Percentiles rank a stretch among this genome's conserved stretches.
These are phyloP conservation scores for Neonectria punicea DNA, from an alignment of 2,329 filamentous ascomycete species.

Conservation along the genomic window DNA sequence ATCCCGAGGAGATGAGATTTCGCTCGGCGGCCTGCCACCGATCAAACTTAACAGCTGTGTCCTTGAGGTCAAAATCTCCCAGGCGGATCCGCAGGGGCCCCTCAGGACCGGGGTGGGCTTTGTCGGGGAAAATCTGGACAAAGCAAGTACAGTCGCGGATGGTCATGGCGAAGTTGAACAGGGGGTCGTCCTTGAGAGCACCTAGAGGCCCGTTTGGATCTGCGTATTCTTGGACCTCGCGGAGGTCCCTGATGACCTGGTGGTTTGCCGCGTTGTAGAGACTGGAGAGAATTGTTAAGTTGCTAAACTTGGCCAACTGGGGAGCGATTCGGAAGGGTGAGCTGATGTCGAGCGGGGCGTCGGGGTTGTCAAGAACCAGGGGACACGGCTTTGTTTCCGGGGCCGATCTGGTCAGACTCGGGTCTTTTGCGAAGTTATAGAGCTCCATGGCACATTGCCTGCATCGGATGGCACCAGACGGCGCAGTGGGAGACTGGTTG, in stretches of 20 bases:
- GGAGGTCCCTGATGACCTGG: constrained; percentile 48
- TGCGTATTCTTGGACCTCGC: constrained; percentile 52
- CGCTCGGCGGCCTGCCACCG: constrained; percentile 76
- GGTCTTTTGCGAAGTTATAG: constrained; percentile 48
- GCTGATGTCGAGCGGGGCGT: constrained; percentile 56
- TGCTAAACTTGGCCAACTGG: constrained; percentile 44
- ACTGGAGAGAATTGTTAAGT: constrained; percentile 37
- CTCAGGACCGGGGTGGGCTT: constrained; percentile 27
- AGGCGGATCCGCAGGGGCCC: constrained; percentile 66
- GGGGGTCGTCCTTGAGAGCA: constrained; percentile 52
- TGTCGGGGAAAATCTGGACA: constrained; percentile 62
- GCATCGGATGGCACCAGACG: constrained; percentile 70
- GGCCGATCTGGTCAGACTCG: constrained; percentile 46
- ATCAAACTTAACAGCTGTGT: constrained; percentile 69
- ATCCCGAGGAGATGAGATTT: constrained; percentile 72
- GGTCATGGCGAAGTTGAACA: constrained; percentile 80
- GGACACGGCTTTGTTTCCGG: constrained; percentile 68
- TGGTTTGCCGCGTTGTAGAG: constrained; percentile 48
- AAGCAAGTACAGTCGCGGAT: constrained; percentile 83
- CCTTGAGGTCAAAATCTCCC: constrained; percentile 83
- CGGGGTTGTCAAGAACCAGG: constrained; percentile 67
- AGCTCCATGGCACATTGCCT: constrained; percentile 75
- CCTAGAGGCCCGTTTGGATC: constrained; percentile 58
- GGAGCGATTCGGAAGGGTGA: constrained; percentile 56
- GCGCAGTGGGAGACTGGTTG: constrained; percentile 78